Evolutionary conservation across 2,329 filamentous ascomycete species (phyloP), one percentile per base, ranked within the genome.

Genomic region (Biscogniauxia marginata): DNA sequence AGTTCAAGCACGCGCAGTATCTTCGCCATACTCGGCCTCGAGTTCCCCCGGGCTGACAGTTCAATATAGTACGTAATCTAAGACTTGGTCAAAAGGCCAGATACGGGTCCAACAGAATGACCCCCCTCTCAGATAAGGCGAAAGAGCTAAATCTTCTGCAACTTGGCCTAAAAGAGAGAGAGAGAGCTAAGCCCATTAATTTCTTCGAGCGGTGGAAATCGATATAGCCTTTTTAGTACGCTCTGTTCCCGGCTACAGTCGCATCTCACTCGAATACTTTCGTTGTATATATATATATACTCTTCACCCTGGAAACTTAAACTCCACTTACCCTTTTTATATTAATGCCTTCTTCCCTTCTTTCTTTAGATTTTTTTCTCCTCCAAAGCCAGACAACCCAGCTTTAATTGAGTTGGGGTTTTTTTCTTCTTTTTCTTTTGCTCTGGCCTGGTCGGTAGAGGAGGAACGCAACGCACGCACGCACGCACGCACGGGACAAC

Each of bases 1-100:
- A 67, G 73, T 50, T 30, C 4, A 9, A 34, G 18, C 43, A 22
- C 8, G n/a, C n/a, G n/a, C 20, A 24, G 16, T 25, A 16, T 25
- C 44, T 20, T 11, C 21, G 43, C 20, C 22, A 16, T 9, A 18
- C 6, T 3, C 9, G 23, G 7, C 20, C 19, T 45, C n/a, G 6
- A 8, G 18, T 45, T 18, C 4, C 23, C 4, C n/a, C n/a, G n/a
- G 25, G 21, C 50, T 52, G 39, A 52, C 44, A 30, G 25, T n/a
- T n/a, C 6, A 8, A 13, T 6, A 48, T 19, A 58, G 50, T 52
- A 55, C 21, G 53, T 55, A 18, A 54, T 56, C 24, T 56, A 46
- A 53, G 25, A 30, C 4, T 45, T 51, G 44, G 20, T 19, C 4
- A 3, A 20, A 34, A n/a, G 13, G n/a, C 30, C 30, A 39, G n/a